phyloP scores from a whole-genome alignment of 1,284 basidiomycete genomes.

The Ustilago loliicola region DNA sequence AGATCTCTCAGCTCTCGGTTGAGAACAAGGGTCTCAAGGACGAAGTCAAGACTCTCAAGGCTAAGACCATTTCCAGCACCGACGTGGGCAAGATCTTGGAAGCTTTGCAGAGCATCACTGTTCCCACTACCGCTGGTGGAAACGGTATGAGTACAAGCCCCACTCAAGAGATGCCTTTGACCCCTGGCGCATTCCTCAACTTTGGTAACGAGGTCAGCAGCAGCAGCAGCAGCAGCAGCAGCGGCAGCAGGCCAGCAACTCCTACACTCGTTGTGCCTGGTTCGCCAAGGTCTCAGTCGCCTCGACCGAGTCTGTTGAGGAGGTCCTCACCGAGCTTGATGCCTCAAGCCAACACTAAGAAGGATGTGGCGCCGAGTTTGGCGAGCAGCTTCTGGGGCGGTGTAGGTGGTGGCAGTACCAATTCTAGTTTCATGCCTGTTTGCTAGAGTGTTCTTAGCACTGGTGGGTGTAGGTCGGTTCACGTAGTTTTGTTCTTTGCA shows the following conservation, averaged over 20 bases:
- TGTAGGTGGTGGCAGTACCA: conserved; percentile 32
- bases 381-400: conserved; percentile 56
- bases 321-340: conserved; percentile 33
- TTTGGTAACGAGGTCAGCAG: conserved; percentile 18
- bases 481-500: background rate
- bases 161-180: conserved; percentile 27
- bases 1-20: conserved; percentile 81
- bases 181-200: conserved; percentile 46
- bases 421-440: conserved; percentile 51
- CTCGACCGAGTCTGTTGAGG: conserved; percentile 44
- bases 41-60: conserved; percentile 72
- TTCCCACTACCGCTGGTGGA: background rate
- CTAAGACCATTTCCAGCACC: conserved; percentile 75
- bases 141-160: conserved; percentile 25
- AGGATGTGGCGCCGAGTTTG: conserved; percentile 45
- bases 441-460: conserved; percentile 27
- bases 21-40: conserved; percentile 83
- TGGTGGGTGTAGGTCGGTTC: background rate
- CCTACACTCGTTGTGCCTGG: conserved; percentile 41
- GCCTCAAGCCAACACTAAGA: conserved; percentile 56
- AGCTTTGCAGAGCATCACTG: conserved; percentile 80
- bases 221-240: conserved; percentile 28
- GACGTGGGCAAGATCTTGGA: conserved; percentile 73
- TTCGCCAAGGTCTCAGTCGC: conserved; percentile 49
- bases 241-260: conserved; percentile 35